Percentiles rank a stretch among this genome's conserved stretches.
Evolutionary conservation across 352 stramenopile genomes (phyloP).

Genomic region (Plasmopara muralis): DNA sequence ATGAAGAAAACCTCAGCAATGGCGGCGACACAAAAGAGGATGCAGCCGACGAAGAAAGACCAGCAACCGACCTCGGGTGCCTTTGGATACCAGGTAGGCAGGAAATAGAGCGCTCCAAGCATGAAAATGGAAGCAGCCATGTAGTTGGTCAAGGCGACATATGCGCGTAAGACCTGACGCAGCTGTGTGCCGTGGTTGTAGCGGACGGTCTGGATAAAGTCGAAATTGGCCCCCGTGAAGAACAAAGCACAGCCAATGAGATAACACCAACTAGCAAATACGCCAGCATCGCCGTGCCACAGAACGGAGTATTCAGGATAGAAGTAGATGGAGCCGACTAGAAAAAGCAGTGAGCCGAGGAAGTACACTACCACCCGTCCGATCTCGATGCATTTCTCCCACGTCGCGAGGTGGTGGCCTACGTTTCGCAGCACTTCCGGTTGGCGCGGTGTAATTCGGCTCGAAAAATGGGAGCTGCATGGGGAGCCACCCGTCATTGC

Average conservation of each 20-base stretch:
- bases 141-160: conserved; percentile 56
- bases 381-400: conserved; percentile 53
- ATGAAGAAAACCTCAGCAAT: conserved; percentile 64
- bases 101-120: conserved; percentile 72
- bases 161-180: conserved; percentile 50
- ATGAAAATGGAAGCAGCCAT: conserved; percentile 67
- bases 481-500: conserved; percentile 23
- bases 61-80: conserved; percentile 61
- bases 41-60: conserved; percentile 64
- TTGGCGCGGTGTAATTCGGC: conserved; percentile 18
- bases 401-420: conserved; percentile 20
- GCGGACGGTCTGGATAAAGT: conserved; percentile 64
- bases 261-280: conserved; percentile 63
- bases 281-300: conserved; percentile 50
- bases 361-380: conserved; percentile 47
- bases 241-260: conserved; percentile 70
- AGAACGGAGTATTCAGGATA: conserved; percentile 66
- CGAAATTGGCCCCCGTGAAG: conserved; percentile 54
- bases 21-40: conserved; percentile 54
- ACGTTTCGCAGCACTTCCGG: conserved; percentile 14
- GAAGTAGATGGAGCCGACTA: conserved; percentile 73
- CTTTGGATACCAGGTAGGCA: conserved; percentile 67
- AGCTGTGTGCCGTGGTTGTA: conserved; percentile 46
- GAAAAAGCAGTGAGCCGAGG: conserved; percentile 62
- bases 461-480: conserved; percentile 25